These are phyloP conservation scores for Chaetomiaceae sp. DNA, from an alignment of 2,329 filamentous ascomycete species.

Conservation along the genomic window DNA sequence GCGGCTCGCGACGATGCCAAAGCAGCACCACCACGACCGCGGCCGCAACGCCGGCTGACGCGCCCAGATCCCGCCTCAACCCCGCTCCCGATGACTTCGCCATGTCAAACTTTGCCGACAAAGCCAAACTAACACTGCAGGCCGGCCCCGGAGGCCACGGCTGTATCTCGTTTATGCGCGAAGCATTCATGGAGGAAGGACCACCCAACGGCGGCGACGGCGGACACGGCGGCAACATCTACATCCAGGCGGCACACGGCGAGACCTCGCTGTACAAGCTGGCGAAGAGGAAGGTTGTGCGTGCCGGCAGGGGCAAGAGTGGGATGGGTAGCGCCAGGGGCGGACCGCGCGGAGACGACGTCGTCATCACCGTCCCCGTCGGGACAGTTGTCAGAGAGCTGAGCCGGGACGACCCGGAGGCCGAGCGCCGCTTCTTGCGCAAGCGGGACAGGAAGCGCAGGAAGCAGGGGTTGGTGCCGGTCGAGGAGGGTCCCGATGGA, in stretches of 20 bases:
- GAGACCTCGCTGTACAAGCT: slow-evolving; percentile 94
- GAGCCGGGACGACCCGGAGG: slow-evolving; percentile 68
- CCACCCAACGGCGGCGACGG: slow-evolving; percentile 94
- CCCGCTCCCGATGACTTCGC: slow-evolving; percentile 81
- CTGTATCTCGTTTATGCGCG: slow-evolving; percentile 88
- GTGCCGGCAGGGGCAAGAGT: slow-evolving; percentile 70
- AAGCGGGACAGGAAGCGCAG: slow-evolving; percentile 9
- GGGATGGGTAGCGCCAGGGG: slow-evolving; percentile 69
- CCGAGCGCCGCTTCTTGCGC: slow-evolving; percentile 50
- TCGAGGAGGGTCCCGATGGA: slow-evolving; percentile 36
- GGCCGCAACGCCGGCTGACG: slow-evolving; percentile 25
- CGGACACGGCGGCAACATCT: slow-evolving; percentile 84
- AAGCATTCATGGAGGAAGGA: slow-evolving; percentile 83
- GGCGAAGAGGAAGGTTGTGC: slow-evolving; percentile 67
- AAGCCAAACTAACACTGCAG: slow-evolving; percentile 70
- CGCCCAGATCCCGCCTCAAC: slow-evolving; percentile 58
- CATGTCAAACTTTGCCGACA: slow-evolving; percentile 78
- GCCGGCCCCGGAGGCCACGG: slow-evolving; percentile 83
- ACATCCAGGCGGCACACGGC: slow-evolving; percentile 86
- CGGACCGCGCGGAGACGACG: slow-evolving; percentile 78
- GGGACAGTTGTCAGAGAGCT: slow-evolving; percentile 87
- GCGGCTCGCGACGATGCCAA: slow-evolving; percentile 15
- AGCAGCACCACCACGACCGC: slow-evolving; percentile 27
- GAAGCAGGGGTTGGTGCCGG: neutral
- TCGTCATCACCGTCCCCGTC: slow-evolving; percentile 85